Base-by-base conservation (phyloP, 148 eudicot genomes). In the Rhododendron henanense region DNA sequence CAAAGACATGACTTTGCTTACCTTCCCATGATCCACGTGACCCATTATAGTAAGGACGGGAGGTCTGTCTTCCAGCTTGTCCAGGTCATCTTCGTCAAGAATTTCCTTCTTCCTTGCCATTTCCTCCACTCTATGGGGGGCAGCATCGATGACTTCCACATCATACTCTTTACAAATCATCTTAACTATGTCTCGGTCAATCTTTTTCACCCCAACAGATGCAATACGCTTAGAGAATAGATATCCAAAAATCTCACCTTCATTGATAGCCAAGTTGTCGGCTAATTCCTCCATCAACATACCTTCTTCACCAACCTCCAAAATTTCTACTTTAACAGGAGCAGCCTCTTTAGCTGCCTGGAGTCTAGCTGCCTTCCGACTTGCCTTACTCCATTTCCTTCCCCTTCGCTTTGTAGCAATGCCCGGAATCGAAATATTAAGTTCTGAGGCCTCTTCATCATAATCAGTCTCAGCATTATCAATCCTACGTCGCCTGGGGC, bases 1-100 rank as follows among this genome's bases (percentile, higher is more conserved):
- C 83, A 14, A 19, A 80, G 31, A 28, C 83, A 31, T 80, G 23
- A 47, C 45, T 19, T 84, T 74, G 61, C 86, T 83, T 79, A 97
- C 99, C 97, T 97, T 97, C 77, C 99, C 99, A 87, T 97, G 99
- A 90, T 97, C 99, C 48, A 97, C 99, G 86, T 97, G 99, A 41
- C 99, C 99, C 99, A 97, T 97, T 81, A 97, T 97, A 39, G 98
- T 95, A 86, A 97, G 89, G 44, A 97, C 98, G 41, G 99, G 99
- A 86, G 99, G 99, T 83, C 98, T 94, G 59, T 94, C 93, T 93
- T 94, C 92, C 84, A 97, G 92, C 37, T 89, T 92, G 86, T 93
- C 98, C 82, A 93, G 89, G 78, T 97, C 99, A 53, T 95, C 98
- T 86, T 93, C 95, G 79, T 95, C 99, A 59, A 97, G 87, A 35